Evolutionary conservation across 2,329 filamentous ascomycete genomes (phyloP).

Genomic region (Geosmithia morbida): DNA sequence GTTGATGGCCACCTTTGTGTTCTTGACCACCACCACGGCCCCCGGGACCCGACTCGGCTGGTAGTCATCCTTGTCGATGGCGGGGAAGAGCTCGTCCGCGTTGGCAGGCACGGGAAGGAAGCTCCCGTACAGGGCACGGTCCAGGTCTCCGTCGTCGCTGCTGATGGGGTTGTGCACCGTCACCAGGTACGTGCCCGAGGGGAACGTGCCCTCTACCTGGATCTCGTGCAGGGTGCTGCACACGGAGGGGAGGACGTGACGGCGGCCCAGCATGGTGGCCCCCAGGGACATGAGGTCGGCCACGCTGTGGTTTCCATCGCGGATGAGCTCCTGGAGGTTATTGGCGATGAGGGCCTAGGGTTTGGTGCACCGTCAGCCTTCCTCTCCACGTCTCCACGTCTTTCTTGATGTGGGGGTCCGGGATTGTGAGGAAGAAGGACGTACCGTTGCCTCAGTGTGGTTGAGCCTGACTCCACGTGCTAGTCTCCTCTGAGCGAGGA

Average conservation of each 20-base stretch:
- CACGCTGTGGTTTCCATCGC: constrained; percentile 86
- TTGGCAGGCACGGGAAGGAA: constrained; percentile 69
- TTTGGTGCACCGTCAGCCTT: not conserved
- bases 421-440: not conserved
- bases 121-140: constrained; percentile 78
- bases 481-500: constrained; percentile 74
- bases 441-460: constrained; percentile 71
- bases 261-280: constrained; percentile 81
- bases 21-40: constrained; percentile 57
- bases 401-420: not conserved
- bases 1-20: constrained; percentile 52
- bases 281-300: constrained; percentile 88
- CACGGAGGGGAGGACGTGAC: constrained; percentile 79
- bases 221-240: constrained; percentile 66
- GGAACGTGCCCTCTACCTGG: constrained; percentile 90
- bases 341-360: constrained; percentile 64
- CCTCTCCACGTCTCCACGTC: too few species aligned
- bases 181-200: constrained; percentile 80
- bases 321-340: constrained; percentile 90
- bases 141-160: constrained; percentile 72
- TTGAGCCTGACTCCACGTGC: constrained; percentile 82
- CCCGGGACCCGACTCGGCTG: constrained; percentile 58
- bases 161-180: constrained; percentile 86
- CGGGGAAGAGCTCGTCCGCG: constrained; percentile 44
- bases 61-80: constrained; percentile 50